Evolutionary conservation across 2,329 filamentous ascomycete species (phyloP).

Genomic region (Fusarium miscanthi): DNA sequence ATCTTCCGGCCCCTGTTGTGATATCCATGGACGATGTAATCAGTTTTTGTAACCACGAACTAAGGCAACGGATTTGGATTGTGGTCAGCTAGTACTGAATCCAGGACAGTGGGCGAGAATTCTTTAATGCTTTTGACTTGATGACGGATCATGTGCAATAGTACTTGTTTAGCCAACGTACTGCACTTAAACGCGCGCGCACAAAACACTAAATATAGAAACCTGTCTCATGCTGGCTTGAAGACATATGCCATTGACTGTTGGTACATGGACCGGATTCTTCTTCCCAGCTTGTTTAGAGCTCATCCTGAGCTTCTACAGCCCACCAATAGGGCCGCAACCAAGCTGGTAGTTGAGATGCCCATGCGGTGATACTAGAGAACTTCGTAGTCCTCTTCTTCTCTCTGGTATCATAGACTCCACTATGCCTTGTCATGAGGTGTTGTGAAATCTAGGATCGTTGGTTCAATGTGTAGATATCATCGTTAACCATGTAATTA

Average conservation of each 20-base stretch:
- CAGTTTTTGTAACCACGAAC: background rate
- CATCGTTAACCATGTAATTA: background rate
- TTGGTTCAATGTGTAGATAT: constrained; percentile 6
- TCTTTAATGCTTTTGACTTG: background rate
- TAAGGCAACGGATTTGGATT: background rate
- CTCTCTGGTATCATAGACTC: constrained; percentile 2
- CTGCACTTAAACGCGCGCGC: background rate
- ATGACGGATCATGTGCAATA: background rate
- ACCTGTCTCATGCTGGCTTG: background rate
- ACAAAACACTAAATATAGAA: background rate
- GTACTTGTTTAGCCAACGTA: background rate
- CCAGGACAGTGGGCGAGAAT: background rate
- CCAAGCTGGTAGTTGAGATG: constrained; percentile 4
- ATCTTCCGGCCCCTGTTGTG: background rate
- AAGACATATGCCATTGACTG: background rate
- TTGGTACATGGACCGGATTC: background rate
- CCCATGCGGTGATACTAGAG: constrained; percentile 8
- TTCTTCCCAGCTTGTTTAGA: background rate
- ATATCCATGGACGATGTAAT: background rate
- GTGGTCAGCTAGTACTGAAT: background rate
- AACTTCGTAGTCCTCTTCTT: constrained; percentile 9
- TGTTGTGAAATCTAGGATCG: background rate
- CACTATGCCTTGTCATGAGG: background rate
- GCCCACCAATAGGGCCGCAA: constrained; percentile 17
- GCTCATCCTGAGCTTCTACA: constrained; percentile 3